Base-by-base conservation (phyloP, 139 green algal genomes). In the Limnomonas spitsbergensis region DNA sequence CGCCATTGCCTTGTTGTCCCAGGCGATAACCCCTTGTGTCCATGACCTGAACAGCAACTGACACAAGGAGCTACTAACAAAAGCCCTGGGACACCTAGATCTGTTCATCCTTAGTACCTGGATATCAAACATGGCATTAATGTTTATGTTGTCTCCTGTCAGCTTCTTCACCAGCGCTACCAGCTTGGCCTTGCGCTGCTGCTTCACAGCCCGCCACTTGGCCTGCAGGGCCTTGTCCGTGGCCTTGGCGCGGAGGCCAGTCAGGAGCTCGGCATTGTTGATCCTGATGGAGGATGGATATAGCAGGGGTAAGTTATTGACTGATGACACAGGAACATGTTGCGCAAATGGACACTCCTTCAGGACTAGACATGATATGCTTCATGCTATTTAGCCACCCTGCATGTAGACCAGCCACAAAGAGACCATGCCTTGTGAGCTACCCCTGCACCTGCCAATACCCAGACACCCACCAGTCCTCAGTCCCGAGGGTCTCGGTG, bases 81-180 rank as follows among this genome's bases (percentile, higher is more conserved):
- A n/a, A n/a, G n/a, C n/a, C n/a, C n/a, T n/a, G n/a, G n/a, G n/a
- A n/a, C n/a, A n/a, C n/a, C n/a, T n/a, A 61, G 47, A 61, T 14
- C 47, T 61, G 47, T 29, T 14, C 14, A 14, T 61, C 47, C 47
- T 61, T 20, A 29, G 9, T 70, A 91, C 87, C 81, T 97, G 94
- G 77, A 99, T 90, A 83, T 99, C 95, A 79, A 98, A 95, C 82
- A 99, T 83, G 2, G 93, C 88, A n/a, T 94, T 61, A 35, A 82
- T 84, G 77, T 88, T 82, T 32, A 98, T 73, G 37, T 86, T 76
- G 7, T 93, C 86, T 6, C 93, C 95, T 54, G 39, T 84, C 56
- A 69, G 42, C 81, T 92, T 83, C 84, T 94, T 89, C 67, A 99
- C 93, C 47, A 92, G 84, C 7, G 56, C 85, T 7, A 90, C 82